These are phyloP conservation scores for Ogataea thermomethanolica DNA, from an alignment of 805 yeast genomes.

Conservation along the genomic window DNA sequence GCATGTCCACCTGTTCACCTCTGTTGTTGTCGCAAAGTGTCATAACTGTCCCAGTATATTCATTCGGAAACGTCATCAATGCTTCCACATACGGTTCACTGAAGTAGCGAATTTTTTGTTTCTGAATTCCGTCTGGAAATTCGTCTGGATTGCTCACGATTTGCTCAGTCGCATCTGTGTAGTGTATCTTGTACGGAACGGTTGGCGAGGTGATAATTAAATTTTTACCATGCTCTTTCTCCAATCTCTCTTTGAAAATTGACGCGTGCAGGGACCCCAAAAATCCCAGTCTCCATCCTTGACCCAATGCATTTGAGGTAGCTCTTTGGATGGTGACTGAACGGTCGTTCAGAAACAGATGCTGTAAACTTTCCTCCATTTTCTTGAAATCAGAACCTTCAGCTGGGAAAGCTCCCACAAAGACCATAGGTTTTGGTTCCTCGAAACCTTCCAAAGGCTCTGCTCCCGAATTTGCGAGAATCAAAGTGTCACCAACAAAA, in stretches of 20 bases:
- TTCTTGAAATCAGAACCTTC: conserved; percentile 88
- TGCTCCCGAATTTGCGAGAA: conserved; percentile 54
- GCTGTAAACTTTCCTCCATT: conserved; percentile 85
- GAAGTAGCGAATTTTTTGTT: conserved; percentile 44
- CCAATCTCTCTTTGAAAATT: conserved; percentile 86
- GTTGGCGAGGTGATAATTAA: conserved; percentile 93
- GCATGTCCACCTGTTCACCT: conserved; percentile 77
- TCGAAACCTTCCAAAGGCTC: conserved; percentile 92
- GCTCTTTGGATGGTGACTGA: conserved; percentile 87
- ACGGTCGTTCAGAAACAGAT: conserved; percentile 85
- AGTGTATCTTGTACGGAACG: conserved; percentile 82
- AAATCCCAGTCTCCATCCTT: conserved; percentile 97
- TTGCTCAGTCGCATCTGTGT: conserved; percentile 57
- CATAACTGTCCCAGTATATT: conserved; percentile 84
- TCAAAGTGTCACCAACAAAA: conserved; percentile 85
- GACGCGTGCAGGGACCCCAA: conserved; percentile 93
- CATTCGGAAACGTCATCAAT: conserved; percentile 85
- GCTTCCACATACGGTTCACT: conserved; percentile 89
- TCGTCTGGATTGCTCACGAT: conserved; percentile 88
- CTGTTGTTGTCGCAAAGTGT: conserved; percentile 79
- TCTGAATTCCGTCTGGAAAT: conserved; percentile 64
- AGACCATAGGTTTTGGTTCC: conserved; percentile 97
- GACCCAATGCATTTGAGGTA: conserved; percentile 90
- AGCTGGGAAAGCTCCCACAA: conserved; percentile 96
- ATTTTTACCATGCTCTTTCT: conserved; percentile 91